A percentile compares a stretch with the other conserved stretches of the same genome.
These are phyloP conservation scores for Globisporangium lucens DNA, from an alignment of 352 stramenopile species.

Conservation along the genomic window DNA sequence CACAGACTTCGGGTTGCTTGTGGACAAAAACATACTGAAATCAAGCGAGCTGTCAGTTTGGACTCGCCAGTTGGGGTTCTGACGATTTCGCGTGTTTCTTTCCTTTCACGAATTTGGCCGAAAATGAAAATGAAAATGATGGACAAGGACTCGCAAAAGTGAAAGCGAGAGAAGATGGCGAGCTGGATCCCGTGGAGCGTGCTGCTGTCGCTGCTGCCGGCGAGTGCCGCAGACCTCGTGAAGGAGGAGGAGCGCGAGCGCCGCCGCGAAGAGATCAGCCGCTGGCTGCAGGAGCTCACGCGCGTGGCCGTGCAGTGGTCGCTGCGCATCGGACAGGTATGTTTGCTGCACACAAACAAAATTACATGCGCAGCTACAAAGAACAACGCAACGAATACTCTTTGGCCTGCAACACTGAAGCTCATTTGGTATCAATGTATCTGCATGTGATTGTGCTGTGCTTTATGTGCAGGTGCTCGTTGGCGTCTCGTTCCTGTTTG, in stretches of 20 bases:
- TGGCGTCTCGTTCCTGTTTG: constrained; percentile 44
- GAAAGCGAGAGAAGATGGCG: constrained; percentile 8
- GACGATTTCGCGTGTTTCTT: no score
- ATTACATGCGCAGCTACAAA: neutral
- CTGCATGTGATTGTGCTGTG: constrained; percentile 4
- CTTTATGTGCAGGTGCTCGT: constrained; percentile 25
- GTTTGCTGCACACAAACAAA: neutral
- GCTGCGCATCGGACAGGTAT: constrained; percentile 32
- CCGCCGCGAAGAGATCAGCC: constrained; percentile 39
- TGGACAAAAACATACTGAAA: no score
- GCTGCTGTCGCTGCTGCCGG: constrained; percentile 47
- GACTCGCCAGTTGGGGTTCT: no score
- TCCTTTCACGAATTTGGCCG: no score
- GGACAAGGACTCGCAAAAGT: no score
- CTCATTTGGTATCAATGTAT: neutral
- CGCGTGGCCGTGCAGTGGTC: constrained; percentile 34
- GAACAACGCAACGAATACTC: neutral
- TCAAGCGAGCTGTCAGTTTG: no score
- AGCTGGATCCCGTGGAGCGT: constrained; percentile 50
- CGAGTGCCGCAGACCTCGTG: constrained; percentile 36
- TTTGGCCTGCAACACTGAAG: neutral
- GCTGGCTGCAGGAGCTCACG: constrained; percentile 23
- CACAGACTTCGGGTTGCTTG: no score
- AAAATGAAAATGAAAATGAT: no score
- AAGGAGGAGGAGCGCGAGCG: constrained; percentile 48